Conservation (phyloP, 345 rosid genomes). For the Combretum micranthum region DNA sequence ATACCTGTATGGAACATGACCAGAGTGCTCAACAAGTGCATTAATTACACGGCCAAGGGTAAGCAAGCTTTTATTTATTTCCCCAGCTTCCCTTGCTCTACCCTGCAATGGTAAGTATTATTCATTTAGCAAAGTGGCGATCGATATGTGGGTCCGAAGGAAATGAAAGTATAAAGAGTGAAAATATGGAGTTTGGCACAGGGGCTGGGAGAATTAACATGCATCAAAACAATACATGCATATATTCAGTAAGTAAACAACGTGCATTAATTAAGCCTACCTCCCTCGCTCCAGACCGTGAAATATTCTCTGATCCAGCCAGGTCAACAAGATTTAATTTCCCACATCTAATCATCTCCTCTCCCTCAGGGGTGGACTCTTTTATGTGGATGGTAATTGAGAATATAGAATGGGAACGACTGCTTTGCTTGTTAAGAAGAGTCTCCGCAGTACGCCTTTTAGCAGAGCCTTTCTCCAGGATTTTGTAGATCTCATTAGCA, state of each 20-base stretch:
- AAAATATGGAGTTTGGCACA: too few relatives aligned
- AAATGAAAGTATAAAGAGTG: not conserved
- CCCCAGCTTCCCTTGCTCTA: constrained; percentile 99
- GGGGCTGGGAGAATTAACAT: too few relatives aligned
- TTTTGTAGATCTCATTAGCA: constrained; percentile 94
- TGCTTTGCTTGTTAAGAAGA: constrained; percentile 96
- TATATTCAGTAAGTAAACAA: too few relatives aligned
- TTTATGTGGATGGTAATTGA: constrained; percentile 95
- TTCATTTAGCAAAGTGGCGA: not conserved
- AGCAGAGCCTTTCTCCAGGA: constrained; percentile 94
- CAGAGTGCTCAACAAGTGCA: constrained; percentile 96
- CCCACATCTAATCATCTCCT: constrained; percentile 98
- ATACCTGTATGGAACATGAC: constrained; percentile 95
- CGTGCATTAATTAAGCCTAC: constrained; percentile 23
- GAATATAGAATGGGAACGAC: constrained; percentile 96
- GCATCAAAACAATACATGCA: too few relatives aligned
- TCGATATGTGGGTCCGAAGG: not conserved
- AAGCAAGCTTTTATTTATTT: constrained; percentile 96
- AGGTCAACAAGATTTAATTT: constrained; percentile 97
- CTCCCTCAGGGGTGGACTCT: constrained; percentile 96
- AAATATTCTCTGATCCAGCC: constrained; percentile 99
- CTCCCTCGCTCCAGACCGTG: constrained; percentile 98
- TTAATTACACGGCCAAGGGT: constrained; percentile 97
- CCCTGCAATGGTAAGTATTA: constrained; percentile 53
- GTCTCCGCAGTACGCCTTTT: constrained; percentile 99